A percentile compares a stretch with the other conserved stretches of the same genome.
Conservation (phyloP, 2,329 filamentous ascomycete genomes). For the Neoascochyta sp. region DNA sequence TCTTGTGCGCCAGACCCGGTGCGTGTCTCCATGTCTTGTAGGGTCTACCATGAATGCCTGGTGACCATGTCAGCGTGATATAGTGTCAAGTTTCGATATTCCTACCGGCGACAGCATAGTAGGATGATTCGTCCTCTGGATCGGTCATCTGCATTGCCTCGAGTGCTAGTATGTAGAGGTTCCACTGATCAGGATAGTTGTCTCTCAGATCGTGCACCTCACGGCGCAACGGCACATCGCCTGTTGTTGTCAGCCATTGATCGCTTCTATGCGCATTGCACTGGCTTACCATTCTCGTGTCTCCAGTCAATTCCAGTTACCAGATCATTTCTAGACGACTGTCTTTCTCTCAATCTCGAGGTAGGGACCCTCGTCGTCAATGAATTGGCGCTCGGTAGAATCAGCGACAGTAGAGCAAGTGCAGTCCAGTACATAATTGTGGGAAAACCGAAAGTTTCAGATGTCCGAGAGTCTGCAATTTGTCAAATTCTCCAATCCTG, state of each 20-base stretch:
- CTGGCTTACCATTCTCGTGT: conserved; percentile 14
- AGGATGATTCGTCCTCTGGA: conserved; percentile 64
- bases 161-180: conserved; percentile 71
- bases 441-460: too few relatives aligned
- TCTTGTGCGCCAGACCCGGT: conserved; percentile 32
- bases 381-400: too few relatives aligned
- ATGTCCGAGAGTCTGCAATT: too few relatives aligned
- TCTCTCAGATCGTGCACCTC: conserved; percentile 64
- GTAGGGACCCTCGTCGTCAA: too few relatives aligned
- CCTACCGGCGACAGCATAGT: conserved; percentile 71
- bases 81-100: too few relatives aligned
- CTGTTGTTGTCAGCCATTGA: conserved; percentile 12
- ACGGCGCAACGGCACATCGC: conserved; percentile 45
- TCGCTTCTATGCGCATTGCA: too few relatives aligned
- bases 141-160: conserved; percentile 64
- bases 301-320: conserved; percentile 18
- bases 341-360: too few relatives aligned
- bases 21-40: conserved; percentile 37
- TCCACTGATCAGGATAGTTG: conserved; percentile 63
- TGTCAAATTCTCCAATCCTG: too few relatives aligned
- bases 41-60: conserved; percentile 36
- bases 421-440: too few relatives aligned
- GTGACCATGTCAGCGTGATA: too few relatives aligned
- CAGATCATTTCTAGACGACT: conserved; percentile 8
- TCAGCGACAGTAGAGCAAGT: too few relatives aligned